These are phyloP conservation scores for Auriscalpium vulgare DNA, from an alignment of 768 basidiomycete species.

Conservation along the genomic window DNA sequence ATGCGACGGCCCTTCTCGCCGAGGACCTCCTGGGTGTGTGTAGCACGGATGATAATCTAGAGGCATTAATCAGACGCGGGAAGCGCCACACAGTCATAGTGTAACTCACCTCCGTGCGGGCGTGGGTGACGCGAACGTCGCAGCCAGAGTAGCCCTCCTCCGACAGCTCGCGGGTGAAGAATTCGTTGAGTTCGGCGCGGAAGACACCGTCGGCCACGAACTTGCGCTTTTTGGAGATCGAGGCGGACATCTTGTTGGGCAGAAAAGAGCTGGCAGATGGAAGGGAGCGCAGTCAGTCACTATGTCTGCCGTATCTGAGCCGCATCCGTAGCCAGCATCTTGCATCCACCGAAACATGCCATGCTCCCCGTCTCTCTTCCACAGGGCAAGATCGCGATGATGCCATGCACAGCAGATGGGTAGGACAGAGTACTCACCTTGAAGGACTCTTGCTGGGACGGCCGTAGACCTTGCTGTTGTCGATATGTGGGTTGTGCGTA, in stretches of 20 bases:
- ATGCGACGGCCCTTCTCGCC: constrained; percentile 99
- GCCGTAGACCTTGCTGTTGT: neutral
- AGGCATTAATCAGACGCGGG: constrained; percentile 4
- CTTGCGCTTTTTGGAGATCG: constrained; percentile 98
- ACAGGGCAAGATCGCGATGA: neutral
- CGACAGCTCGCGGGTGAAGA: constrained; percentile 96
- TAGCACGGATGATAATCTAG: constrained; percentile 98
- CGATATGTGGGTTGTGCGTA: neutral
- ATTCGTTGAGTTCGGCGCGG: constrained; percentile 98
- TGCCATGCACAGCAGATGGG: neutral
- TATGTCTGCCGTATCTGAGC: neutral
- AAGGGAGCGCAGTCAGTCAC: neutral
- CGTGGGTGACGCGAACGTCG: constrained; percentile 98
- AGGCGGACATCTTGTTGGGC: constrained; percentile 58
- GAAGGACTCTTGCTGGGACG: neutral
- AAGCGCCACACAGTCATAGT: neutral
- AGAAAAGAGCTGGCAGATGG: constrained; percentile 3
- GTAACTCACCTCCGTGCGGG: constrained; percentile 79
- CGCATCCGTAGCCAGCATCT: constrained; percentile 4
- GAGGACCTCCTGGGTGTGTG: constrained; percentile 97
- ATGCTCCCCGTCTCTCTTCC: neutral
- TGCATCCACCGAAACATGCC: constrained; percentile 10
- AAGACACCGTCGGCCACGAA: constrained; percentile 98
- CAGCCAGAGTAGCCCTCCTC: constrained; percentile 99
- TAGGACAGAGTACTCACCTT: neutral